A percentile compares a stretch with the other conserved stretches of the same genome.
Conservation (phyloP, 306 rosid species). For the Mimosa bimucronata region DNA sequence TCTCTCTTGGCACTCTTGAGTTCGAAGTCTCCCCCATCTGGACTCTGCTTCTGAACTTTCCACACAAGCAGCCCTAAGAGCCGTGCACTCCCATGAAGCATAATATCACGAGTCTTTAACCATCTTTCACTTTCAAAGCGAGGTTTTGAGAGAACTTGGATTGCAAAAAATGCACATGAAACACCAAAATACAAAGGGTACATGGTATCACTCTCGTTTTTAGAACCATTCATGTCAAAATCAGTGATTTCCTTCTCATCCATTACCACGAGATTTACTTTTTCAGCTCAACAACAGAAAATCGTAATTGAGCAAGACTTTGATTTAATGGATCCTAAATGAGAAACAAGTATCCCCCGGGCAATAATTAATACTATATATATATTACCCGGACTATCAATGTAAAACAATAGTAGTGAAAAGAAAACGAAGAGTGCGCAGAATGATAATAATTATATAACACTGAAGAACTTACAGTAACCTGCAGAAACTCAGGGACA, state of each 20-base stretch:
- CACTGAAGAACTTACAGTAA: slow-evolving; percentile 44
- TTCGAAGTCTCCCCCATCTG: slow-evolving; percentile 39
- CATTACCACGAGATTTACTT: slow-evolving; percentile 41
- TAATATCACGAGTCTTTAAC: slow-evolving; percentile 56
- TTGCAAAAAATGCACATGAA: slow-evolving; percentile 87
- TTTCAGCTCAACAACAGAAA: slow-evolving; percentile 31
- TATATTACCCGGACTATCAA: background rate
- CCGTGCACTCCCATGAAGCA: slow-evolving; percentile 86
- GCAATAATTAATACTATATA: background rate
- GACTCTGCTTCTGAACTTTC: slow-evolving; percentile 64
- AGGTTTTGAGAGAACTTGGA: slow-evolving; percentile 56
- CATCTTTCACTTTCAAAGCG: slow-evolving; percentile 56
- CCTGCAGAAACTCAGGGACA: slow-evolving; percentile 27
- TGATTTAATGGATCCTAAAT: slow-evolving; percentile 12
- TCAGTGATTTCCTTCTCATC: slow-evolving; percentile 45
- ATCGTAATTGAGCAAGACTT: slow-evolving; percentile 36
- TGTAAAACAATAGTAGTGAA: background rate
- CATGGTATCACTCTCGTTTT: slow-evolving; percentile 36
- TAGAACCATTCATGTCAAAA: slow-evolving; percentile 20
- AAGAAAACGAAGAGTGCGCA: slow-evolving; percentile 33
- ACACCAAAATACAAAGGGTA: slow-evolving; percentile 81
- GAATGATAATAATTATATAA: background rate
- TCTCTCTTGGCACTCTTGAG: slow-evolving; percentile 65
- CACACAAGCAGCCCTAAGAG: slow-evolving; percentile 80
- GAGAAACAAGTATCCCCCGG: background rate